Evolutionary conservation across 805 yeast genomes (phyloP).

Genomic region (Yamadazyma ubonensis): DNA sequence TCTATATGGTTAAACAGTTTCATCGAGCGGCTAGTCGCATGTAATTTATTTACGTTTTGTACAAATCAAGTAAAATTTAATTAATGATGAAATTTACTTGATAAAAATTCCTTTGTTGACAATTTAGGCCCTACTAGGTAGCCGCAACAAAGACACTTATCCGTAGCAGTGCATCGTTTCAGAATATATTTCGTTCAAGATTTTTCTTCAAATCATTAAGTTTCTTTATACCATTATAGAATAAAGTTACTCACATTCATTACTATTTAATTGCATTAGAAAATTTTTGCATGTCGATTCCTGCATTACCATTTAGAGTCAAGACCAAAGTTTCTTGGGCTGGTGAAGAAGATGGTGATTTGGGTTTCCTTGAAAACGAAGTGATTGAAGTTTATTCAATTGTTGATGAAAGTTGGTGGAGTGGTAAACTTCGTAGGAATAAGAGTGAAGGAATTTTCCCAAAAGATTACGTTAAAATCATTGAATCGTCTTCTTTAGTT

Average conservation of each 20-base stretch:
- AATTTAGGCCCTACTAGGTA: slow-evolving; percentile 5
- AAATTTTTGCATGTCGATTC: slow-evolving; percentile 20
- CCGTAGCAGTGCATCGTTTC: not conserved
- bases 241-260: not conserved
- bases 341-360: slow-evolving; percentile 83
- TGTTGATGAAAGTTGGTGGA: slow-evolving; percentile 93
- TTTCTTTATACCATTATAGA: too few species aligned
- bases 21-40: too few species aligned
- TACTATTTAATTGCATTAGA: slow-evolving; percentile 1
- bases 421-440: slow-evolving; percentile 76
- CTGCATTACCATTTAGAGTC: slow-evolving; percentile 66
- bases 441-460: slow-evolving; percentile 86
- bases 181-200: not conserved
- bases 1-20: too few species aligned
- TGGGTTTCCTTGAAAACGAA: slow-evolving; percentile 94
- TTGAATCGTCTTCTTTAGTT: slow-evolving; percentile 30
- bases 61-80: slow-evolving; percentile 12
- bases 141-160: slow-evolving; percentile 2
- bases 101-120: slow-evolving; percentile 8
- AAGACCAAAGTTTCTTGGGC: slow-evolving; percentile 91
- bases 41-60: slow-evolving; percentile 4
- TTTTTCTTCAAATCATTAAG: not conserved
- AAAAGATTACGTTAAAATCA: slow-evolving; percentile 70
- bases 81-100: slow-evolving; percentile 9
- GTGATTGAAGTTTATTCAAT: slow-evolving; percentile 75